Evolutionary conservation across 352 stramenopile species (phyloP), one percentile per base, ranked within the genome.

Genomic region (Phytophthora ohioensis): DNA sequence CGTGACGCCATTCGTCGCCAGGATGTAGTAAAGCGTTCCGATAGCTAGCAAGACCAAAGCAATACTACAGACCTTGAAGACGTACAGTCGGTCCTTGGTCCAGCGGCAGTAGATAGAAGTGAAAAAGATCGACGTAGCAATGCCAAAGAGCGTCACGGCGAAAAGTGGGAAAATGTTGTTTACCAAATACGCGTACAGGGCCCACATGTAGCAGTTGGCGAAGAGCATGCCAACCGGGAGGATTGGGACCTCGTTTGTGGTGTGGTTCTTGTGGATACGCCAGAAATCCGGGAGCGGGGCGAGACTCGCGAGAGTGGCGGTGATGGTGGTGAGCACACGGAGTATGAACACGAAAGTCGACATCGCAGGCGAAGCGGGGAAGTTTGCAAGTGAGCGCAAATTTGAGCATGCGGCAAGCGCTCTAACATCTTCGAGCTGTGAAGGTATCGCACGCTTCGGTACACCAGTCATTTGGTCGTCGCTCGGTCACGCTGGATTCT

Each of bases 131-230:
- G 57, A 62, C 10, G 65, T 61, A 3, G 49, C 10, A 12, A 75
- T 58, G 9, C 76, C 73, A 36, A 79, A 71, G 11, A 71, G 36
- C n/a, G 61, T 72, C 17, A 70, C 70, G 2, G 61, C 63, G 21
- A 79, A 65, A 38, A 79, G 57, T 5, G 73, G 73, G n/a, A 79
- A 74, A n/a, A 79, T 58, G 55, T 79, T 74, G 64, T 70, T 48
- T n/a, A 73, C 73, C 30, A 70, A 30, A 53, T 73, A 77, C 17
- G 60, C 61, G 54, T 81, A 81, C 38, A 84, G 36, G 11, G 75
- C 56, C 62, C 68, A 73, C 41, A 58, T 57, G 45, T 61, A 68
- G 45, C 62, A 67, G 49, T 71, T 73, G 42, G 58, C 30, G 35
- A 77, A 64, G 27, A 77, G 61, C 46, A 71, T 54, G 38, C 70